Evolutionary conservation across 768 basidiomycete genomes (phyloP), one percentile per base, ranked within the genome.

Genomic region (Dendrothele bispora): DNA sequence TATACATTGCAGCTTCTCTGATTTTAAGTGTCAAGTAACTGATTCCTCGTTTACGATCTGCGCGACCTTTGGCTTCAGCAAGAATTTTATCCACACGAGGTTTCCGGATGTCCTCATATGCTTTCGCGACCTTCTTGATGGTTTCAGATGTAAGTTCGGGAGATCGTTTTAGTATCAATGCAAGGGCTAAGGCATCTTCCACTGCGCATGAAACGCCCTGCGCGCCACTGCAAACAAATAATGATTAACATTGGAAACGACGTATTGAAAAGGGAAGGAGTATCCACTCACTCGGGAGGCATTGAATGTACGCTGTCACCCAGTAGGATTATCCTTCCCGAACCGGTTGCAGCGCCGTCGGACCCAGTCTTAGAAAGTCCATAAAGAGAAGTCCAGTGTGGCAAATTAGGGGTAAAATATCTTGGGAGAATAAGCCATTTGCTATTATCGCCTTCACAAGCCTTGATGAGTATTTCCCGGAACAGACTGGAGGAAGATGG

Each of bases 191-290:
- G 43, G 21, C 2, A 44, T 44, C 43, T 34, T 44, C 43, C 15
- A 44, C 17, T 20, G 43, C 43, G 25, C 43, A 44, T 4, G 43
- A 44, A 7, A 44, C 43, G 20, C 43, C 43, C 5, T 34, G 43
- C 32, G 43, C 43, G 24, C 39, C 39, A 25, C 24, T 26, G 14
- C 7, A 25, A 12, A 15, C 39, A 40, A 10, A 7, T 37, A 18
- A 18, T 18, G 7, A 18, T 18, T 7, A 37, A 15, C 8, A 17
- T 18, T 17, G 8, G 17, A 7, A 37, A 7, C 2, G 17, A 15
- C 36, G 36, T 20, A 40, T 11, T 24, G 20, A 20, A 6, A 20
- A 20, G 25, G 22, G n/a, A n/a, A n/a, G n/a, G n/a, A n/a, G n/a
- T n/a, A n/a, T 7, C 8, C 22, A 25, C 17, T 25, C 43, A 20